phyloP scores from a whole-genome alignment of 305 asterid genomes.

The Solanum hybrid region DNA sequence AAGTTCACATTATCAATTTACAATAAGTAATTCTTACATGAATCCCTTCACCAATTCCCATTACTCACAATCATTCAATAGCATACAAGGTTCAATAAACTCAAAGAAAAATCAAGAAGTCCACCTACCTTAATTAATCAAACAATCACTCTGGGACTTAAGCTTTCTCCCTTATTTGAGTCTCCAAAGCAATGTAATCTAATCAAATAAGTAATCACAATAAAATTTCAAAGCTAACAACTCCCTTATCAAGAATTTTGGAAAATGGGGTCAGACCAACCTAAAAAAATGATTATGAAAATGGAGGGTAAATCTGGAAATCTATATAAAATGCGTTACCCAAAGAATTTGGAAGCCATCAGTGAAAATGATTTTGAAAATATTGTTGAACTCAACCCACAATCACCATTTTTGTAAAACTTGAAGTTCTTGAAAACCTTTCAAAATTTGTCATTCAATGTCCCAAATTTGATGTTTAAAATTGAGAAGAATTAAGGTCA shows the following conservation, averaged over 20 bases:
- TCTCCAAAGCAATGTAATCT: background rate
- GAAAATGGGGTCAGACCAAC: background rate
- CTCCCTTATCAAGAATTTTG: background rate
- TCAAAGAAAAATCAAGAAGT: background rate
- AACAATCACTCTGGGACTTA: background rate
- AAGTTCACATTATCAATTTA: background rate
- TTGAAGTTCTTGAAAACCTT: background rate
- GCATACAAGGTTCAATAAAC: background rate
- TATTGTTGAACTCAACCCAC: background rate
- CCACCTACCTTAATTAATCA: background rate
- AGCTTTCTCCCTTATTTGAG: background rate
- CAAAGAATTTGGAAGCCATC: background rate
- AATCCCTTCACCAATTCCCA: background rate
- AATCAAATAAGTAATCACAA: background rate
- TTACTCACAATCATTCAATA: background rate
- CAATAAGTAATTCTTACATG: background rate
- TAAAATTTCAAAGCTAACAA: no score
- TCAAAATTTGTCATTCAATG: background rate
- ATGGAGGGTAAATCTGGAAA: background rate
- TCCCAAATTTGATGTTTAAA: background rate
- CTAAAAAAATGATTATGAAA: background rate
- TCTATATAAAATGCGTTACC: background rate
- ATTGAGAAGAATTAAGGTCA: background rate
- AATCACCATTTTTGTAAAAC: background rate
- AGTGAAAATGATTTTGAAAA: no score